phyloP scores from a whole-genome alignment of 495 filamentous ascomycete genomes.

The Hypoxylon rickii region DNA sequence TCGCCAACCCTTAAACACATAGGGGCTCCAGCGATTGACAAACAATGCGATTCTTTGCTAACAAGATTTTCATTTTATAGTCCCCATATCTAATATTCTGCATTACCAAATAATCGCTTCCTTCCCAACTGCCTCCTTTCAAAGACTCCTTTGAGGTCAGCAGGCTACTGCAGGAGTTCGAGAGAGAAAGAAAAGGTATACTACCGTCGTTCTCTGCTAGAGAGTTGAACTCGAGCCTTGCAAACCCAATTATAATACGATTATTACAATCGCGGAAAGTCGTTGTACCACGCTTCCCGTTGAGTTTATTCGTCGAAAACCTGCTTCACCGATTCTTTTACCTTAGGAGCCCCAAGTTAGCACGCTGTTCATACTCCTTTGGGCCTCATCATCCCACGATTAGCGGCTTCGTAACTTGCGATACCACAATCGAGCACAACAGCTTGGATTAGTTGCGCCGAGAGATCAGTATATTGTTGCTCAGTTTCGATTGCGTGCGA shows the following conservation, averaged over 20 bases:
- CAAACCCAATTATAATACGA: constrained; percentile 30
- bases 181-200: constrained; percentile 43
- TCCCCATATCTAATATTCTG: constrained; percentile 36
- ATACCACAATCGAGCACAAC: too few relatives aligned
- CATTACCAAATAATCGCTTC: constrained; percentile 40
- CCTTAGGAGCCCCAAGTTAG: constrained; percentile 31
- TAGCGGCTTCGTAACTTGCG: too few relatives aligned
- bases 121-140: constrained; percentile 45
- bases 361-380: constrained; percentile 7
- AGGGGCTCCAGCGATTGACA: too few relatives aligned
- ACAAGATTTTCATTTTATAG: constrained; percentile 38
- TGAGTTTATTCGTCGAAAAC: constrained; percentile 35
- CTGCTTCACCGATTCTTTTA: constrained; percentile 15
- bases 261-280: constrained; percentile 29
- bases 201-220: constrained; percentile 32
- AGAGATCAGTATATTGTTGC: background rate
- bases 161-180: constrained; percentile 86
- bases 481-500: background rate
- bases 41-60: constrained; percentile 32
- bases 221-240: constrained; percentile 37
- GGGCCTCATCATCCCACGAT: too few relatives aligned
- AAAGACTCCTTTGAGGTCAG: constrained; percentile 84
- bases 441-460: background rate
- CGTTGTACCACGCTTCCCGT: constrained; percentile 45
- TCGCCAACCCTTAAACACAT: too few relatives aligned